These are phyloP conservation scores for Cercospora beticola DNA, from an alignment of 2,329 filamentous ascomycete species.

Conservation along the genomic window DNA sequence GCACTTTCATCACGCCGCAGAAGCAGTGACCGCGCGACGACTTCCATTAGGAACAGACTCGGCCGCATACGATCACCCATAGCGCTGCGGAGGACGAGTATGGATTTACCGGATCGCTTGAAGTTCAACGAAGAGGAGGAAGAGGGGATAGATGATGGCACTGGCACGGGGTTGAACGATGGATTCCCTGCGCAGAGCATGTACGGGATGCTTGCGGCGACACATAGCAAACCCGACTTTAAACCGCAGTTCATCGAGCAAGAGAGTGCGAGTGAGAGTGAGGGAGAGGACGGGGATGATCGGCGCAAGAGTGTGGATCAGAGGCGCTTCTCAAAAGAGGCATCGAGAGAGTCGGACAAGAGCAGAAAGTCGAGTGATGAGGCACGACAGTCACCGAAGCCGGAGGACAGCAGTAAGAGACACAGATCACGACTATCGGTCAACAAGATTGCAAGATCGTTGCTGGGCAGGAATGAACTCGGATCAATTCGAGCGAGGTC, in stretches of 20 bases:
- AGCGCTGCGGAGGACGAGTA: slow-evolving; percentile 7
- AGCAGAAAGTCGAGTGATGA: slow-evolving; percentile 1
- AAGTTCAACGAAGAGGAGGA: slow-evolving; percentile 22
- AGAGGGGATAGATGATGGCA: slow-evolving; percentile 26
- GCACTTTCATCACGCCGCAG: slow-evolving; percentile 7
- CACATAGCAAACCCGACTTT: slow-evolving; percentile 79
- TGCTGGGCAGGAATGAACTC: slow-evolving; percentile 42
- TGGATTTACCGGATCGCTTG: slow-evolving; percentile 26
- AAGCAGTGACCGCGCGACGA: slow-evolving; percentile 5
- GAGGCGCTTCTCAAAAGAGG: slow-evolving; percentile 13
- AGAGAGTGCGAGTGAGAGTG: slow-evolving; percentile 72
- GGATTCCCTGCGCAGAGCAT: slow-evolving; percentile 88
- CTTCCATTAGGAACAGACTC: slow-evolving; percentile 2
- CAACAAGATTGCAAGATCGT: slow-evolving; percentile 63
- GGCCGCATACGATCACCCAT: slow-evolving; percentile 8
- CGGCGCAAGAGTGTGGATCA: slow-evolving; percentile 12
- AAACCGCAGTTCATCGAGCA: slow-evolving; percentile 58
- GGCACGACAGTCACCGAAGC: slow-evolving; percentile 5
- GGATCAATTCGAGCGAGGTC: slow-evolving; percentile 49
- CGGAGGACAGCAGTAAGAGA: slow-evolving; percentile 8
- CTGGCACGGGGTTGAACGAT: slow-evolving; percentile 25
- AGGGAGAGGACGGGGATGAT: slow-evolving; percentile 27
- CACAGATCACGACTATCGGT: slow-evolving; percentile 63
- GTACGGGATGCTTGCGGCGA: slow-evolving; percentile 87
- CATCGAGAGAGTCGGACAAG: slow-evolving; percentile 2